phyloP scores from a whole-genome alignment of 768 basidiomycete genomes.

The Lentinula guzmanii region DNA sequence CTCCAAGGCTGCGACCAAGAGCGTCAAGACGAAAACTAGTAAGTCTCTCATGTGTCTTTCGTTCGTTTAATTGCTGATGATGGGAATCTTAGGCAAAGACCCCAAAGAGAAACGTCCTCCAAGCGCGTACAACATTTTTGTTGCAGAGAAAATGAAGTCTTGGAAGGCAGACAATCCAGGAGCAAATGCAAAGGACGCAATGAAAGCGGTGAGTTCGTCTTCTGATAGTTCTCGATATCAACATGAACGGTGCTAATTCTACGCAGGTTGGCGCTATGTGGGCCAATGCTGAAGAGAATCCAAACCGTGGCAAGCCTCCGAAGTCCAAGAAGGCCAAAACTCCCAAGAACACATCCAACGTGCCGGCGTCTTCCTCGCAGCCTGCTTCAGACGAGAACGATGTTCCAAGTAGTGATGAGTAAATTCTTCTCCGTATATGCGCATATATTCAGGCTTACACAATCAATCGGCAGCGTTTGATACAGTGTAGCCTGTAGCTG shows the following conservation, averaged over 20 bases:
- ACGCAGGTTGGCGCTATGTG: neutral
- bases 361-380: neutral
- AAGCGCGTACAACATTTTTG: neutral
- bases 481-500: neutral
- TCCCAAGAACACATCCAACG: neutral
- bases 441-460: neutral
- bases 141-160: neutral
- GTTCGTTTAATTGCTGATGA: neutral
- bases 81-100: neutral
- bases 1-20: neutral
- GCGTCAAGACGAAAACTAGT: neutral
- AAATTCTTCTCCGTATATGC: neutral
- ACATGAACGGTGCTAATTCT: neutral
- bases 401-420: neutral
- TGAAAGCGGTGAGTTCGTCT: neutral
- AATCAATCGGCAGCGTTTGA: neutral
- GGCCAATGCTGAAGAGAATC: conserved; percentile 1
- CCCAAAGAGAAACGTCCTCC: conserved; percentile 2
- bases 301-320: neutral
- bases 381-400: neutral
- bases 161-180: neutral
- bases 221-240: no score
- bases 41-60: neutral
- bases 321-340: neutral
- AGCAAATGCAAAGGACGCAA: neutral